These are phyloP conservation scores for Hyphopichia burtonii DNA, from an alignment of 1,139 yeast genomes.

Conservation along the genomic window DNA sequence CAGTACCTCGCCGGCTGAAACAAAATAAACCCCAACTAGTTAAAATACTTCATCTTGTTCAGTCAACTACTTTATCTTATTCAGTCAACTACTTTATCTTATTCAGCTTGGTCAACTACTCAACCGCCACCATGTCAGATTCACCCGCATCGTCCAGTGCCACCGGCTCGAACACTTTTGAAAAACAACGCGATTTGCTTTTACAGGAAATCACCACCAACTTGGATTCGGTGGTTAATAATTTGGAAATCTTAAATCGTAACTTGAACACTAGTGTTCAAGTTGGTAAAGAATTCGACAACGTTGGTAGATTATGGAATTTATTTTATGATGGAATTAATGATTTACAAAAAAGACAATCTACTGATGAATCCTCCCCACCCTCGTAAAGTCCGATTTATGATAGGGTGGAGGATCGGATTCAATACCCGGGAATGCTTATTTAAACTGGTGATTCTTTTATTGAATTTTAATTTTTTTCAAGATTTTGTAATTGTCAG, in stretches of 20 bases:
- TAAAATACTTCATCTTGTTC: no score
- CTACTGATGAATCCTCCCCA: neutral
- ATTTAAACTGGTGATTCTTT: no score
- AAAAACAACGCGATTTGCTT: conserved; percentile 43
- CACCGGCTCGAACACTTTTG: conserved; percentile 18
- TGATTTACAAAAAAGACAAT: conserved; percentile 19
- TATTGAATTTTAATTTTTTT: no score
- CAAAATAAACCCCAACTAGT: no score
- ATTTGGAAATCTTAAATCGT: conserved; percentile 41
- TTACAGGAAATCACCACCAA: conserved; percentile 43
- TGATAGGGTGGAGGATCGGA: no score
- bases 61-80: no score
- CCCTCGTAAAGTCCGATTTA: no score
- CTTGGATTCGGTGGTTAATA: conserved; percentile 40
- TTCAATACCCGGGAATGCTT: no score
- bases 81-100: no score
- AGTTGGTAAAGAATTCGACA: conserved; percentile 47
- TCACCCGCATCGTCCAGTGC: neutral
- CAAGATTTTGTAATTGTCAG: no score
- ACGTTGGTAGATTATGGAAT: conserved; percentile 45
- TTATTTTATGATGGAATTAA: conserved; percentile 40
- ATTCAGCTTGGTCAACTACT: no score
- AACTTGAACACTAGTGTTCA: conserved; percentile 42
- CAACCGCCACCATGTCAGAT: conserved; percentile 5
- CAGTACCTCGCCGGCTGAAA: no score